Conservation (phyloP, 1,284 basidiomycete genomes). For the Tetrapyrgos nigripes region DNA sequence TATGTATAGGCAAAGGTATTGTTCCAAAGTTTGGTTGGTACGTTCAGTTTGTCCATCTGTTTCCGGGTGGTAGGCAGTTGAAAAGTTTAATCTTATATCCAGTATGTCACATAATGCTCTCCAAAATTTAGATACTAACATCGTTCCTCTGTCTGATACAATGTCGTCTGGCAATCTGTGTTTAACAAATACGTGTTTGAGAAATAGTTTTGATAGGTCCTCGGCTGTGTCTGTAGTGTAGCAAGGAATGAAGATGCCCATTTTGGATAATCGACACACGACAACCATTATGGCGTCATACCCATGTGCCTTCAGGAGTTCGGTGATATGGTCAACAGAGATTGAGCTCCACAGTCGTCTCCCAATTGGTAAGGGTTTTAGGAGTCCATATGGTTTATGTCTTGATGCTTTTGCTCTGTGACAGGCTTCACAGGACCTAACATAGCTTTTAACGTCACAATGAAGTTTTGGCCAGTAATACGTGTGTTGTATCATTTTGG, state of each 20-base stretch:
- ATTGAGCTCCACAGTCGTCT: conserved; percentile 7
- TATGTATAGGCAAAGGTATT: conserved; percentile 4
- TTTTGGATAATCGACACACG: conserved; percentile 23
- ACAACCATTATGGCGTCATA: conserved; percentile 35
- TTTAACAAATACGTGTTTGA: conserved; percentile 7
- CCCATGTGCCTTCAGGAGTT: conserved; percentile 33
- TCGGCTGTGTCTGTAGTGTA: neutral
- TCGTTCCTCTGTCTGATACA: too few relatives aligned
- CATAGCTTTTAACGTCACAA: conserved; percentile 20
- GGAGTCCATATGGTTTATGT: neutral
- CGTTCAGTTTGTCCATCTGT: conserved; percentile 12
- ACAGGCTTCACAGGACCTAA: conserved; percentile 2
- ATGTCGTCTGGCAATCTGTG: conserved; percentile 11
- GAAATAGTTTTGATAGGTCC: neutral
- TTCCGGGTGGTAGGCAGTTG: conserved; percentile 7
- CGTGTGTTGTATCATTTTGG: conserved; percentile 18
- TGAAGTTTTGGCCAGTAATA: conserved; percentile 30
- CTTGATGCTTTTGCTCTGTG: neutral
- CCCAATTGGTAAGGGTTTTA: conserved; percentile 3
- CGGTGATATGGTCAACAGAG: conserved; percentile 21
- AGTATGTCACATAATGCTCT: neutral
- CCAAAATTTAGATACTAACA: conserved; percentile 11
- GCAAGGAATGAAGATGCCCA: conserved; percentile 22
- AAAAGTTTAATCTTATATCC: neutral
- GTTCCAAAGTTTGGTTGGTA: conserved; percentile 4